Conservation (phyloP, 1,139 yeast species). For the Entelexis paramagnoliae region DNA sequence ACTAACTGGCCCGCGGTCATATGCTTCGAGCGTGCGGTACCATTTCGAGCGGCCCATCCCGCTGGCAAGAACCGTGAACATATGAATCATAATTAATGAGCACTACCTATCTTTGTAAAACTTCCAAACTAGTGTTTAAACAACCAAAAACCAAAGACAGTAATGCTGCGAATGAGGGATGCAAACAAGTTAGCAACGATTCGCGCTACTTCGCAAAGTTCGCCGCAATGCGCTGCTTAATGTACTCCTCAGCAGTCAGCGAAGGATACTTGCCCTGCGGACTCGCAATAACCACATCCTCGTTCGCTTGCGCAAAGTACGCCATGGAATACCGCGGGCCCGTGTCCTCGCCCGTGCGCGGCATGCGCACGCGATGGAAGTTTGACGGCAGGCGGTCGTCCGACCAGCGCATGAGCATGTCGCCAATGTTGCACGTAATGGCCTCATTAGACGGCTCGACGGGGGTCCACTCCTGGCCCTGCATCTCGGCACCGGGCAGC, state of each 20-base stretch:
- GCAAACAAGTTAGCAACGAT: too few species aligned
- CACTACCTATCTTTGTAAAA: too few species aligned
- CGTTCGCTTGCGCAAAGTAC: slow-evolving; percentile 70
- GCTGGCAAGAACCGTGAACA: too few species aligned
- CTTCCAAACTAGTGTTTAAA: too few species aligned
- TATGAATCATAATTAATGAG: too few species aligned
- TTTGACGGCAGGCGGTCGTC: slow-evolving; percentile 63
- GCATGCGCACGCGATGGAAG: slow-evolving; percentile 60
- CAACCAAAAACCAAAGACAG: too few species aligned
- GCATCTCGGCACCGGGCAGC: slow-evolving; percentile 38
- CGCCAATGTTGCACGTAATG: slow-evolving; percentile 66
- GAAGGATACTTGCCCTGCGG: slow-evolving; percentile 15
- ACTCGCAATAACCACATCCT: slow-evolving; percentile 45
- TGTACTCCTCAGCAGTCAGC: slow-evolving; percentile 17
- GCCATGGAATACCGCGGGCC: slow-evolving; percentile 70
- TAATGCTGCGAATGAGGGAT: too few species aligned
- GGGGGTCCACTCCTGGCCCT: slow-evolving; percentile 45
- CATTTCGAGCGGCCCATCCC: too few species aligned
- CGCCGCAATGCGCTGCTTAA: slow-evolving; percentile 12
- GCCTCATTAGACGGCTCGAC: slow-evolving; percentile 57
- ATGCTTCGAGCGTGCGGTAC: too few species aligned
- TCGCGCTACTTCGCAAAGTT: neutral
- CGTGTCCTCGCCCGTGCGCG: slow-evolving; percentile 42
- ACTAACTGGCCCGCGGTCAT: too few species aligned
- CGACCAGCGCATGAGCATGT: slow-evolving; percentile 70